Percentiles rank a stretch among this genome's conserved stretches.
phyloP scores from a whole-genome alignment of 148 eudicot genomes.

The Persicaria tinctoria region DNA sequence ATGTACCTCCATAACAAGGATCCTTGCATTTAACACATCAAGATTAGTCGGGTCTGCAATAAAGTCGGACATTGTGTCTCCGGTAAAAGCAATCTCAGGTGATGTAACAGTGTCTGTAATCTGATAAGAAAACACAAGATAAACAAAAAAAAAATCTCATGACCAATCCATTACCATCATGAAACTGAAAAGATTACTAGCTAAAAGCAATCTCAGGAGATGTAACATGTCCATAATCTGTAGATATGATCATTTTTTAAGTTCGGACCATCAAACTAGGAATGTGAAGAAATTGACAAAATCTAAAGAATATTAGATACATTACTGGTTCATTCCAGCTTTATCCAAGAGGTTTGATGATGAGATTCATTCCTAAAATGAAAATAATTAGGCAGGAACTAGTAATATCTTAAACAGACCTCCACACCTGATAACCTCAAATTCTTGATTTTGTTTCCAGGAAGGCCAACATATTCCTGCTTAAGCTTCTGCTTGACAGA shows the following conservation, averaged over 20 bases:
- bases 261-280: neutral
- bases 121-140: slow-evolving; percentile 33
- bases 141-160: neutral
- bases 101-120: slow-evolving; percentile 52
- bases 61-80: slow-evolving; percentile 87
- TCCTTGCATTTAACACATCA: slow-evolving; percentile 71
- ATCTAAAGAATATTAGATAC: neutral
- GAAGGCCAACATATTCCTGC: slow-evolving; percentile 64
- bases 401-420: slow-evolving; percentile 33
- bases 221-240: neutral
- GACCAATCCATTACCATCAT: neutral
- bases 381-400: neutral
- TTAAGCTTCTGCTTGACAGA: slow-evolving; percentile 73
- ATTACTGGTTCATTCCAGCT: neutral
- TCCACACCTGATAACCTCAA: slow-evolving; percentile 74
- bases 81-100: slow-evolving; percentile 94
- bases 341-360: neutral
- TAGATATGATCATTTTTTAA: neutral
- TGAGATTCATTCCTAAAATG: neutral
- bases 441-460: slow-evolving; percentile 62
- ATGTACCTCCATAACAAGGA: slow-evolving; percentile 93
- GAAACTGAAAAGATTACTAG: neutral
- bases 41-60: slow-evolving; percentile 43
- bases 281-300: neutral
- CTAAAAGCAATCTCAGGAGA: neutral